Evolutionary conservation across 78 protist genomes (phyloP), one percentile per base, ranked within the genome.

Genomic region (Monocercomonoides exilis): DNA sequence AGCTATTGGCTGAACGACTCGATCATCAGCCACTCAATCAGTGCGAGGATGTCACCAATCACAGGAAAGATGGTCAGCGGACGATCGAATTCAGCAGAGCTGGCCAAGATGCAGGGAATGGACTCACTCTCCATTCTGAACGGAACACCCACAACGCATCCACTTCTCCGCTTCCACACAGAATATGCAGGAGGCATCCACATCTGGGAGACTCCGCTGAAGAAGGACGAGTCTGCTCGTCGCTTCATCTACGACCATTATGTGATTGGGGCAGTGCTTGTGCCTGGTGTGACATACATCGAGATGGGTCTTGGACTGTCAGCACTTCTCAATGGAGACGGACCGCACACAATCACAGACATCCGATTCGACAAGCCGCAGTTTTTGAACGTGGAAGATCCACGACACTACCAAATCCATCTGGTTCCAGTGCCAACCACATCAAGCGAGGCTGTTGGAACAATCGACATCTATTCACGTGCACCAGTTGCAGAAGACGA

Each of bases 251-350:
- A 79, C 82, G 82, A 79, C 11, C 82, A 79, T 41, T 79, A 79
- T 21, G 82, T 79, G 43, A 79, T 79, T 79, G 82, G 82, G 45
- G 82, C 82, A 4, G 82, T 79, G 4, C 82, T 79, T 29, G 82
- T 79, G 42, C 82, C 82, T 21, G 82, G 82, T 6, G 82, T 79
- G 6, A 79, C 82, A 6, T 79, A 79, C 82, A 79, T 79, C 21
- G 82, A 79, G 82, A 79, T 79, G 82, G 82, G 82, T 21, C 82
- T 79, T 6, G 82, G 82, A 4, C 82, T 79, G 45, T 79, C 82
- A 29, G 11, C 82, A 6, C 6, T 21, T 41, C 45, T 79, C 82
- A 32, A 29, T 21, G 82, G 82, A 21, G 43, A 6, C 4, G 82
- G 82, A 4, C 11, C 21, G 4, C 82, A 32, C 82, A 79, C 82